A percentile compares a stretch with the other conserved stretches of the same genome.
Evolutionary conservation across 176 grass and related monocot genomes (phyloP).

Genomic region (Aegilops tauschii): DNA sequence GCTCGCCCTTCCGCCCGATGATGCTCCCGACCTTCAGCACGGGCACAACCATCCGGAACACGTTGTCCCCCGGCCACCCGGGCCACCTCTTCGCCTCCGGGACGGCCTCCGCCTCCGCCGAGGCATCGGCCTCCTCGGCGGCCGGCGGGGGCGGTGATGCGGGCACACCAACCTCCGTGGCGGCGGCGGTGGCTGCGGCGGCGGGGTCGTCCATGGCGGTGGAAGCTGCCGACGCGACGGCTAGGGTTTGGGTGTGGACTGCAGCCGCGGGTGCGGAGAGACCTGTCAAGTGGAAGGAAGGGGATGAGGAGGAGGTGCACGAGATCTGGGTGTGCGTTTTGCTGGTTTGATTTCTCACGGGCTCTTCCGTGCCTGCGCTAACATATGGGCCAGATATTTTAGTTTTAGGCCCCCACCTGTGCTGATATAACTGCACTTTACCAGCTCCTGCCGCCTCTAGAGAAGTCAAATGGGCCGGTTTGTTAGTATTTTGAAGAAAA

Average conservation of each 20-base stretch:
- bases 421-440: too few relatives aligned
- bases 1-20: slow-evolving; percentile 90
- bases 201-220: slow-evolving; percentile 38
- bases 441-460: too few relatives aligned
- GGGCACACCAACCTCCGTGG: neutral
- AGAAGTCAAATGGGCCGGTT: too few relatives aligned
- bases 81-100: slow-evolving; percentile 71
- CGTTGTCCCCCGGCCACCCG: slow-evolving; percentile 88
- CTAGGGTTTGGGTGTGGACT: slow-evolving; percentile 54
- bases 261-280: slow-evolving; percentile 15
- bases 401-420: neutral
- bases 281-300: slow-evolving; percentile 1
- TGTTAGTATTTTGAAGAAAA: too few relatives aligned
- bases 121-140: neutral
- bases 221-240: slow-evolving; percentile 16
- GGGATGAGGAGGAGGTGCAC: neutral
- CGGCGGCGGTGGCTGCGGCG: neutral
- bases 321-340: slow-evolving; percentile 23
- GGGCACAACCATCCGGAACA: slow-evolving; percentile 81
- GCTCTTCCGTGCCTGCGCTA: neutral
- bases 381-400: neutral
- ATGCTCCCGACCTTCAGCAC: slow-evolving; percentile 89
- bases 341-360: slow-evolving; percentile 7
- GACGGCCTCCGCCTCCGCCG: slow-evolving; percentile 6
- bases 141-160: neutral